Evolutionary conservation across 1,284 basidiomycete species (phyloP).

Genomic region (Malassezia nana): DNA sequence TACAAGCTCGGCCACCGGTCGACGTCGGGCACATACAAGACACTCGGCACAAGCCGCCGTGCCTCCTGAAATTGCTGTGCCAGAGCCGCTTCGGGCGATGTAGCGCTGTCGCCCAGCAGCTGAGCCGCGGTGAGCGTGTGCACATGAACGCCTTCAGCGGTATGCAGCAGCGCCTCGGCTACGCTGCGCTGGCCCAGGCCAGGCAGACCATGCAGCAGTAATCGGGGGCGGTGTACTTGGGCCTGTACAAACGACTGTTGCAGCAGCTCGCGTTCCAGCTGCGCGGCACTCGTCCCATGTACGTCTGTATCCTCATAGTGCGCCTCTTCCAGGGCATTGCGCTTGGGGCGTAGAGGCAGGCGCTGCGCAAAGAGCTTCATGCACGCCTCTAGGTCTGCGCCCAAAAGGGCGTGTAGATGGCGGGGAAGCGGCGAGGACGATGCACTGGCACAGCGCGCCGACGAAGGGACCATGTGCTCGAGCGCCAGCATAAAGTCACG

Average conservation of each 20-base stretch:
- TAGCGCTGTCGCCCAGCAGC: slow-evolving; percentile 75
- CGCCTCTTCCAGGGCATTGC: slow-evolving; percentile 70
- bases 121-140: slow-evolving; percentile 85
- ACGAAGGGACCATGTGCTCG: slow-evolving; percentile 77
- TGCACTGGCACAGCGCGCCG: slow-evolving; percentile 77
- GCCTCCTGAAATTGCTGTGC: slow-evolving; percentile 97
- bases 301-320: slow-evolving; percentile 56
- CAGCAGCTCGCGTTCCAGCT: slow-evolving; percentile 41
- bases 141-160: slow-evolving; percentile 88
- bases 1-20: slow-evolving; percentile 75
- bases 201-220: slow-evolving; percentile 67
- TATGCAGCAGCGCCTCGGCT: slow-evolving; percentile 80
- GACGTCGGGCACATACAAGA: slow-evolving; percentile 86
- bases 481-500: slow-evolving; percentile 96
- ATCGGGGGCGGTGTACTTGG: slow-evolving; percentile 77
- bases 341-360: slow-evolving; percentile 48
- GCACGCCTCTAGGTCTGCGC: slow-evolving; percentile 60
- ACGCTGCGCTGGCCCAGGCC: slow-evolving; percentile 88
- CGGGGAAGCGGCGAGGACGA: slow-evolving; percentile 71
- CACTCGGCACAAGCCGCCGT: slow-evolving; percentile 89
- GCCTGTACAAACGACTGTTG: slow-evolving; percentile 74
- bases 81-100: slow-evolving; percentile 79
- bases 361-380: slow-evolving; percentile 57
- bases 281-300: slow-evolving; percentile 22
- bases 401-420: slow-evolving; percentile 74